Conservation (phyloP, 441 rosid species). For the Isatis lusitanica region DNA sequence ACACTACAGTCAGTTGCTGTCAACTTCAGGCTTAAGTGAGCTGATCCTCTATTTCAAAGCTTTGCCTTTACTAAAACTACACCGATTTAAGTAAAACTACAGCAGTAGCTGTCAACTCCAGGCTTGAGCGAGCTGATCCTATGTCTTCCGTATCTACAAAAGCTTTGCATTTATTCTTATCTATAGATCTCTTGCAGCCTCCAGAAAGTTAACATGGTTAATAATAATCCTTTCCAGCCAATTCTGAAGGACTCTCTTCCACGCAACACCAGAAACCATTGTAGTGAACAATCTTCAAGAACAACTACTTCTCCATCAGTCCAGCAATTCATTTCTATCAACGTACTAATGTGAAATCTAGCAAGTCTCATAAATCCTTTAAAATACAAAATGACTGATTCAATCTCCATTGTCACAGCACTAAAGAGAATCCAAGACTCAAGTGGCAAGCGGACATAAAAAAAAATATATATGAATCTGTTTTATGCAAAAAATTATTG, state of each 20-base stretch:
- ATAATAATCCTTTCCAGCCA: conserved; percentile 3
- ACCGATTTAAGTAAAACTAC: not conserved
- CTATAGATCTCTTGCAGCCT: conserved; percentile 13
- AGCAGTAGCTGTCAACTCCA: conserved; percentile 5
- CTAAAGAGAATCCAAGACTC: not conserved
- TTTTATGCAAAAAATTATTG: not conserved
- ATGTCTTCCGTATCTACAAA: not conserved
- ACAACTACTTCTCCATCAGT: conserved; percentile 19
- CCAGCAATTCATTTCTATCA: conserved; percentile 7
- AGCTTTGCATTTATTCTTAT: conserved; percentile 12
- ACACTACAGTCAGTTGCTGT: not conserved
- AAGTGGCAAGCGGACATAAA: not conserved
- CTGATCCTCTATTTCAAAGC: not conserved
- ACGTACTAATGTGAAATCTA: conserved; percentile 14
- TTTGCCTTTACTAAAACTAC: not conserved
- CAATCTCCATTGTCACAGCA: not conserved
- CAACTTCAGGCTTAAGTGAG: not conserved
- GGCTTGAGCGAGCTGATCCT: not conserved
- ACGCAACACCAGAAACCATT: conserved; percentile 14
- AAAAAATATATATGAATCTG: conserved; percentile 3
- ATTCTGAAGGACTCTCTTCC: conserved; percentile 7
- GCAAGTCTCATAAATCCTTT: conserved; percentile 9
- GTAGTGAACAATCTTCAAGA: conserved; percentile 22
- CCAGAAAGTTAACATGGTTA: not conserved
- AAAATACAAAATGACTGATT: not conserved